Percentiles rank a stretch among this genome's conserved stretches.
These are phyloP conservation scores for Colletotrichum sp. DNA, from an alignment of 2,329 filamentous ascomycete genomes.

Conservation along the genomic window DNA sequence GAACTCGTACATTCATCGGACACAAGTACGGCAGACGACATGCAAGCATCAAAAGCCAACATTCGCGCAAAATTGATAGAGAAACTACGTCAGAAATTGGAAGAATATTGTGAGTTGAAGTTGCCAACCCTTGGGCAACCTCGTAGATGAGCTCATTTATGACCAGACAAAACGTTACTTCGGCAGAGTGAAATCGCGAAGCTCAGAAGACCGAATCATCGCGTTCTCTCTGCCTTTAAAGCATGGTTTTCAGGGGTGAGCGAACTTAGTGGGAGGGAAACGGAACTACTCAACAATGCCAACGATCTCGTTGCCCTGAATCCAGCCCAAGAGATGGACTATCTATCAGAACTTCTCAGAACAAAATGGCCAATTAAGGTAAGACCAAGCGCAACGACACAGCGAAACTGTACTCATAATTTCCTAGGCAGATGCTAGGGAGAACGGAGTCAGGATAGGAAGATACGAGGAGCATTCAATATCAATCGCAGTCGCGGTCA, in stretches of 20 bases:
- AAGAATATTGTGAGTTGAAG: no score
- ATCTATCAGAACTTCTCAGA: neutral
- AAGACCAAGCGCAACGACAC: no score
- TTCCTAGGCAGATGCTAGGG: no score
- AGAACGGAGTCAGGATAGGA: neutral
- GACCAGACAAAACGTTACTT: no score
- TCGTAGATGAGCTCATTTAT: no score
- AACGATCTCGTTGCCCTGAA: neutral
- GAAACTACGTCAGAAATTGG: neutral
- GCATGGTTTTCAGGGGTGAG: neutral
- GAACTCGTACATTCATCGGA: no score
- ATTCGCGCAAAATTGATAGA: neutral
- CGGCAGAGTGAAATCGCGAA: neutral
- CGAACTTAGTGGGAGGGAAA: neutral
- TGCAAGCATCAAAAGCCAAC: neutral
- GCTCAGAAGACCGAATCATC: neutral
- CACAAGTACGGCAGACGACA: accelerated
- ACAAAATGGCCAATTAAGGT: neutral
- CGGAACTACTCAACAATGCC: neutral
- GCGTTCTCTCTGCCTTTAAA: accelerated
- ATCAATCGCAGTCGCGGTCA: neutral
- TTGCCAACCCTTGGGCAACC: no score
- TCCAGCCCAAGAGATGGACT: constrained; percentile 3
- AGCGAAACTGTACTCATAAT: no score
- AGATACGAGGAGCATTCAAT: constrained; percentile 1